Evolutionary conservation across 768 basidiomycete genomes (phyloP).

Genomic region (Serendipita sp.): DNA sequence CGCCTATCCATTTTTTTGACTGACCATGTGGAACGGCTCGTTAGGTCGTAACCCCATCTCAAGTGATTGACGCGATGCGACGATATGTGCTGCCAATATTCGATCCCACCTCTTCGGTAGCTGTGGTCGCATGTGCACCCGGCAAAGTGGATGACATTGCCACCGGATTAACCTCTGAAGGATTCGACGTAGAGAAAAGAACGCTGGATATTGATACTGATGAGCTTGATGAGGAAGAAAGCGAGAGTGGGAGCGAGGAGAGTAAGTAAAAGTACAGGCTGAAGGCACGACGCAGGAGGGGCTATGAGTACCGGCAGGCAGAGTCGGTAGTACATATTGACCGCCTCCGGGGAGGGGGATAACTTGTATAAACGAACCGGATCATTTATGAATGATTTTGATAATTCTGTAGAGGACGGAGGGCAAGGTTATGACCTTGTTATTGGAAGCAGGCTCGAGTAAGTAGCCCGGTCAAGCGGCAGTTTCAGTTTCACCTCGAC

Average conservation of each 20-base stretch:
- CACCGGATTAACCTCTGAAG: constrained; percentile 41
- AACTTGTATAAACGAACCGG: too few species aligned
- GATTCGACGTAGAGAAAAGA: constrained; percentile 64
- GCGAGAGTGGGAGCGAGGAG: constrained; percentile 5
- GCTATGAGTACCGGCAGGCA: background rate
- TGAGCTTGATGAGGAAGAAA: constrained; percentile 17
- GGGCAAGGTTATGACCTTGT: too few species aligned
- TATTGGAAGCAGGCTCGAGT: too few species aligned
- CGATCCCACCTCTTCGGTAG: constrained; percentile 53
- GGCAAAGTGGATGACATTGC: constrained; percentile 59
- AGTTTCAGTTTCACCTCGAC: too few species aligned
- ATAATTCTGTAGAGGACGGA: too few species aligned
- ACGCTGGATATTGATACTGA: constrained; percentile 41
- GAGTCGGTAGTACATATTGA: background rate
- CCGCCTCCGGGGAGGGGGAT: too few species aligned
- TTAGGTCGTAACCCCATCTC: constrained; percentile 56
- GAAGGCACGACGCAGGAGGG: background rate
- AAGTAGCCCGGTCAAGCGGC: too few species aligned
- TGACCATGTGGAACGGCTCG: background rate
- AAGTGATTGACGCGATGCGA: constrained; percentile 51
- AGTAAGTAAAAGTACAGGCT: background rate
- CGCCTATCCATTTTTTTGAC: background rate
- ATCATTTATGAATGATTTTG: too few species aligned
- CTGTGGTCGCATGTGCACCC: constrained; percentile 68
- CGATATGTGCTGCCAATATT: constrained; percentile 79